These are phyloP conservation scores for Marasmius tenuissimus DNA, from an alignment of 1,284 basidiomycete species.

Conservation along the genomic window DNA sequence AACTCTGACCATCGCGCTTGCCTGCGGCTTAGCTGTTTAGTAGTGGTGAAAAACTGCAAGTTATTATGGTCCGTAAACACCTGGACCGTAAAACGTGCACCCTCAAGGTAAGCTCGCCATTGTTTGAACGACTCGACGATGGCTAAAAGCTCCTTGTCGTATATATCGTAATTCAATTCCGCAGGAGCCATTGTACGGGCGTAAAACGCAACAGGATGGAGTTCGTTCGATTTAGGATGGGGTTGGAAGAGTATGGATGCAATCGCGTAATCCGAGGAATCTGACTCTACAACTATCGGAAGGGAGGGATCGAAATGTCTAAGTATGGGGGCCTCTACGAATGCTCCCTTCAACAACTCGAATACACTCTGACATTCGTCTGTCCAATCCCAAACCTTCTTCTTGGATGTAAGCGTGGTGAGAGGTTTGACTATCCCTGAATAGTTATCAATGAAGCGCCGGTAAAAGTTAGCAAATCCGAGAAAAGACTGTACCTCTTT, in stretches of 20 bases:
- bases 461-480: constrained; percentile 31
- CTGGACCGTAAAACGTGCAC: constrained; percentile 13
- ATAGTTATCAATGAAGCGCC: constrained; percentile 39
- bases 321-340: constrained; percentile 34
- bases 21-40: constrained; percentile 19
- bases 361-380: constrained; percentile 37
- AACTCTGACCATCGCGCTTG: constrained; percentile 28
- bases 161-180: background rate
- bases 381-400: constrained; percentile 29
- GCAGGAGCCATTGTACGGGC: background rate
- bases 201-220: constrained; percentile 14
- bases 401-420: constrained; percentile 24
- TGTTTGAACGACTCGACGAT: background rate
- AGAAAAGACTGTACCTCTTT: constrained; percentile 25
- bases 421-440: constrained; percentile 16
- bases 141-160: too few species aligned
- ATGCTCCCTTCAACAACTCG: constrained; percentile 26
- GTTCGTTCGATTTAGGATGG: constrained; percentile 3
- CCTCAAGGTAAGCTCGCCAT: constrained; percentile 31
- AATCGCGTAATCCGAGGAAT: constrained; percentile 31
- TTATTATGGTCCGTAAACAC: constrained; percentile 29
- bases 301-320: constrained; percentile 30
- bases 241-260: constrained; percentile 18
- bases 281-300: constrained; percentile 28
- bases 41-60: constrained; percentile 25